Conservation (phyloP, 2,329 filamentous ascomycete genomes). For the Mariannaea sp. region DNA sequence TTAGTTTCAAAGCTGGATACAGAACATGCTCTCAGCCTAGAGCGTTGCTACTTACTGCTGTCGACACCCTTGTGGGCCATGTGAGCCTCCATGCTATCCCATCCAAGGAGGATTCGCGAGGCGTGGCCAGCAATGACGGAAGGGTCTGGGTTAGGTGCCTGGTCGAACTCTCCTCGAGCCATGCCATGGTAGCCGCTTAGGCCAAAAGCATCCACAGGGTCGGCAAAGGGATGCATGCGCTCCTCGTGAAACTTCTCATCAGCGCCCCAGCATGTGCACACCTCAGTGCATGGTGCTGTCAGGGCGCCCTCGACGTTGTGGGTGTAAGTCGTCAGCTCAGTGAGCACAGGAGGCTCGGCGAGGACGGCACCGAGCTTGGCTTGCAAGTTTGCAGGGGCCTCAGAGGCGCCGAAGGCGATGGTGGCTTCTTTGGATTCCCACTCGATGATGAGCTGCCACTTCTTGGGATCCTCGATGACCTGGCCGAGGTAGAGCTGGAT, state of each 20-base stretch:
- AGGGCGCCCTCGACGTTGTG: constrained; percentile 37
- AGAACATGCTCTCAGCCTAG: neutral
- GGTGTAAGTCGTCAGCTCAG: constrained; percentile 25
- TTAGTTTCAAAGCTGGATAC: neutral
- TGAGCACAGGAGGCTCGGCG: constrained; percentile 34
- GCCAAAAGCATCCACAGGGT: constrained; percentile 28
- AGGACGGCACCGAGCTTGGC: constrained; percentile 43
- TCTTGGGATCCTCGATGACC: constrained; percentile 42
- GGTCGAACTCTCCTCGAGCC: constrained; percentile 42
- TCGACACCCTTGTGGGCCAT: constrained; percentile 40
- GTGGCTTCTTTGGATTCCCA: constrained; percentile 44
- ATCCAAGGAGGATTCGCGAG: constrained; percentile 44
- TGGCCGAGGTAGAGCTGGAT: constrained; percentile 42
- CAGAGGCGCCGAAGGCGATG: constrained; percentile 48
- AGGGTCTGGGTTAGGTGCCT: constrained; percentile 38
- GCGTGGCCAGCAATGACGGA: constrained; percentile 38
- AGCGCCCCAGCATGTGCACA: constrained; percentile 43
- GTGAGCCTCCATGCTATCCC: constrained; percentile 48
- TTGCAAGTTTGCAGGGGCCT: constrained; percentile 48
- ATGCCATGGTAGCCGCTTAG: constrained; percentile 41
- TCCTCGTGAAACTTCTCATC: constrained; percentile 40
- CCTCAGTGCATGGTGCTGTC: constrained; percentile 45
- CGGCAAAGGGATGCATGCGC: constrained; percentile 39
- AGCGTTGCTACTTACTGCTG: constrained; percentile 34
- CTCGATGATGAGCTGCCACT: constrained; percentile 41